These are phyloP conservation scores for Gloeophyllum trabeum DNA, from an alignment of 768 basidiomycete genomes.

Conservation along the genomic window DNA sequence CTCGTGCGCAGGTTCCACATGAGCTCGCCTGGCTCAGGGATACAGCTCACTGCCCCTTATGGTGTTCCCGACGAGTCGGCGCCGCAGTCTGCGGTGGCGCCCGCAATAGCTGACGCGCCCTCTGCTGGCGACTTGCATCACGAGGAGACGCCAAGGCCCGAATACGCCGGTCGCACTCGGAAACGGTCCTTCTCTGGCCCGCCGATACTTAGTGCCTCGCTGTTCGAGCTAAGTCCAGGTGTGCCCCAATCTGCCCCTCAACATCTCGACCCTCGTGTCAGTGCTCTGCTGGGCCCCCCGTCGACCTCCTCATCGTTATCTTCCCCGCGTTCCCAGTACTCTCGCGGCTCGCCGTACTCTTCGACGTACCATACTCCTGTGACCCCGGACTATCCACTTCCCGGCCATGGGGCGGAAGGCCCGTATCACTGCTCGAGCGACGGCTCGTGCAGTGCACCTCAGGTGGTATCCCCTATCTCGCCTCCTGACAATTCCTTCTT, in stretches of 20 bases:
- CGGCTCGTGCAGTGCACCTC: not conserved
- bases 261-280: conserved; percentile 7
- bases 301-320: conserved; percentile 5
- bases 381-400: not conserved
- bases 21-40: conserved; percentile 19
- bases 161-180: conserved; percentile 12
- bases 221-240: conserved; percentile 7
- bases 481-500: too few relatives aligned
- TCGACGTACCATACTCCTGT: not conserved
- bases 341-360: not conserved
- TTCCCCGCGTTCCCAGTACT: conserved; percentile 3
- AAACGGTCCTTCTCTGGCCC: conserved; percentile 21
- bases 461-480: not conserved
- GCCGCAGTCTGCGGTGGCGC: conserved; percentile 24
- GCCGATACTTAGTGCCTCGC: conserved; percentile 6
- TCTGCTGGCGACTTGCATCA: conserved; percentile 18
- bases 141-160: conserved; percentile 11
- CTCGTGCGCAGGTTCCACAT: conserved; percentile 34
- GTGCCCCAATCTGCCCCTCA: too few relatives aligned
- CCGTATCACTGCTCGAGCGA: not conserved
- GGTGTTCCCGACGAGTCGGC: conserved; percentile 20
- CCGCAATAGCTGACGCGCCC: conserved; percentile 22
- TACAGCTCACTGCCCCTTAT: conserved; percentile 24
- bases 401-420: not conserved
- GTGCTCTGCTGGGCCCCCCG: conserved; percentile 6